phyloP scores from a whole-genome alignment of 108 stramenopile species.

The Discostella pseudostelligera region DNA sequence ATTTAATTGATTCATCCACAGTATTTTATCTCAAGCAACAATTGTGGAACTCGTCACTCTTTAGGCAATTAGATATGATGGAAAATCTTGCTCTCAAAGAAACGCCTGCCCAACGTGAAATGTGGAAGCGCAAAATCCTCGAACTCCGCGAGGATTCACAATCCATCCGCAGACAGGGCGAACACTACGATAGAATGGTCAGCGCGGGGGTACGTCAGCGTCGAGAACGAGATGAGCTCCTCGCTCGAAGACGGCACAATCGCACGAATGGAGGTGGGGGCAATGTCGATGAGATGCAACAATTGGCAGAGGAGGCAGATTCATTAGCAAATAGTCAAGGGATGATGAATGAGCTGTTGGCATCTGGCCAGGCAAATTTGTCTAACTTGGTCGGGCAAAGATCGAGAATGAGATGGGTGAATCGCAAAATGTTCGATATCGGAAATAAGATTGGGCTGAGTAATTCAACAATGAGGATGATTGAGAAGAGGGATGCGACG shows the following conservation, averaged over 20 bases:
- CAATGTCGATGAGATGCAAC: constrained; percentile 53
- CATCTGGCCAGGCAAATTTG: constrained; percentile 62
- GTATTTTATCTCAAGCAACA: not conserved
- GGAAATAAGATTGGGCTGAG: constrained; percentile 71
- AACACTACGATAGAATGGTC: constrained; percentile 72
- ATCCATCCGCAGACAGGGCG: constrained; percentile 64
- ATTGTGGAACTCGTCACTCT: not conserved
- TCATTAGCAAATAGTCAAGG: constrained; percentile 61
- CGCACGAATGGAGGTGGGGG: constrained; percentile 20
- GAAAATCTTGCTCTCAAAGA: constrained; percentile 68
- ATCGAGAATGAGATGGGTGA: constrained; percentile 64
- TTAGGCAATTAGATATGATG: constrained; percentile 69
- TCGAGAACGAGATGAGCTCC: constrained; percentile 73
- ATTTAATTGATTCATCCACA: not conserved
- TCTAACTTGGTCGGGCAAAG: constrained; percentile 62
- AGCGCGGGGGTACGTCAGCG: constrained; percentile 68
- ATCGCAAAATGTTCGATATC: constrained; percentile 66
- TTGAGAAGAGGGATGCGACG: constrained; percentile 85
- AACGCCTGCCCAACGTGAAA: constrained; percentile 78
- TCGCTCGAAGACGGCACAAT: constrained; percentile 55
- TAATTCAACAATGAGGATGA: constrained; percentile 82
- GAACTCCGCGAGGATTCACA: constrained; percentile 71
- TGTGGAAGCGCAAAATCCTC: constrained; percentile 82
- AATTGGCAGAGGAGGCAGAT: constrained; percentile 69
- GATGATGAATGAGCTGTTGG: constrained; percentile 74